phyloP scores from a whole-genome alignment of 768 basidiomycete species.

The Lepiota venenata region DNA sequence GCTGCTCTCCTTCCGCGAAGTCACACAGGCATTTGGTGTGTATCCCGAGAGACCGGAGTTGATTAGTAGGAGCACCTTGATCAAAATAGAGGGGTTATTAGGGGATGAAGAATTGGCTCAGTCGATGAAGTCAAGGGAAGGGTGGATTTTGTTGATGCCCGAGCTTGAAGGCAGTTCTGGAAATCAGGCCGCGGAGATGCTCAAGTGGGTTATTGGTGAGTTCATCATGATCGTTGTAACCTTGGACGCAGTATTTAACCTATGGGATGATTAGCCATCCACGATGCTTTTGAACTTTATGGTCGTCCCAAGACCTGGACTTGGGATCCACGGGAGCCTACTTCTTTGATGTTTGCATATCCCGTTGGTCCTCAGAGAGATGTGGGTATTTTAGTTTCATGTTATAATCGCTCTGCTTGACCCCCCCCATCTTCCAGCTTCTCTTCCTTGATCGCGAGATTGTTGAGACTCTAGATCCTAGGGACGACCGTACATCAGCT shows the following conservation, averaged over 20 bases:
- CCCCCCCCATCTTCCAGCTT: conserved; percentile 42
- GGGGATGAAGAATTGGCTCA: conserved; percentile 73
- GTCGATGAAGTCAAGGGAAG: conserved; percentile 66
- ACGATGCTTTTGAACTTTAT: conserved; percentile 85
- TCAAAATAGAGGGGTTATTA: conserved; percentile 87
- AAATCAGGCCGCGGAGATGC: conserved; percentile 71
- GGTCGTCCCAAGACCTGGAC: conserved; percentile 83
- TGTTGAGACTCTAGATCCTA: conserved; percentile 73
- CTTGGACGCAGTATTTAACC: neutral
- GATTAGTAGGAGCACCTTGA: conserved; percentile 83
- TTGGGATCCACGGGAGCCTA: conserved; percentile 84
- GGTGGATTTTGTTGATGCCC: conserved; percentile 91
- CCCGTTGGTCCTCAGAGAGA: conserved; percentile 83
- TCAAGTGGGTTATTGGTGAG: conserved; percentile 87
- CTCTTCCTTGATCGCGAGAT: conserved; percentile 87
- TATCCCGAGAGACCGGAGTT: conserved; percentile 95
- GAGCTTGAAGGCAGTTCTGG: conserved; percentile 63
- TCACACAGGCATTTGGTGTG: conserved; percentile 89
- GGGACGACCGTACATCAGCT: conserved; percentile 72
- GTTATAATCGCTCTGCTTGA: neutral
- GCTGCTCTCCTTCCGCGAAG: conserved; percentile 61
- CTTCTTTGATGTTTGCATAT: conserved; percentile 91
- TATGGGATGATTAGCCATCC: conserved; percentile 51
- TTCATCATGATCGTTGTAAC: conserved; percentile 11
- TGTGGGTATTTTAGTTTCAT: conserved; percentile 43